A percentile compares a stretch with the other conserved stretches of the same genome.
phyloP scores from a whole-genome alignment of 345 rosid genomes.

The Pistacia integerrima region DNA sequence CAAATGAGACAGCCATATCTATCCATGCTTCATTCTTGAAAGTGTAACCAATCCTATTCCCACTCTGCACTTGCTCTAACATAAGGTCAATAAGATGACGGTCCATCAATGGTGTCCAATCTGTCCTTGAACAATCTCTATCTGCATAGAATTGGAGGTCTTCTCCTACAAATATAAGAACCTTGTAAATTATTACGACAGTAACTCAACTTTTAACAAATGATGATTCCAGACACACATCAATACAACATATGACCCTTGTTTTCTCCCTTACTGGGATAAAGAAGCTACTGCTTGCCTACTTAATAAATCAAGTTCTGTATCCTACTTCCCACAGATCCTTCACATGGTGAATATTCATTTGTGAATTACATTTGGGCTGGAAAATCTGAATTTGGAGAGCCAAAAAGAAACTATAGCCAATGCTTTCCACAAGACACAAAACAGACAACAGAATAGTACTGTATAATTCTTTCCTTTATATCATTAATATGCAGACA shows the following conservation, averaged over 20 bases:
- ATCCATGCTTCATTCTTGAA: constrained; percentile 39
- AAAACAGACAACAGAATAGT: background rate
- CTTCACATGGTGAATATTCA: background rate
- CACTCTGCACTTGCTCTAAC: constrained; percentile 41
- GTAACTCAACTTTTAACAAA: background rate
- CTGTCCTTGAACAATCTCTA: constrained; percentile 27
- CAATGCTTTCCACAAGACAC: background rate
- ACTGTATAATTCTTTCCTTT: background rate
- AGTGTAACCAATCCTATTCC: constrained; percentile 28
- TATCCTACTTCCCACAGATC: background rate
- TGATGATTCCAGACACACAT: background rate
- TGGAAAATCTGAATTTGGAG: background rate
- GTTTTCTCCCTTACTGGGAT: background rate
- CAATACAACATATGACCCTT: background rate
- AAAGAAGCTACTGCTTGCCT: background rate
- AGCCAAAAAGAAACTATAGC: background rate
- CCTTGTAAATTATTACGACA: background rate
- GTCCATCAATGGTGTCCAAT: constrained; percentile 54
- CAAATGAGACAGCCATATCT: constrained; percentile 42
- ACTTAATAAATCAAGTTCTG: background rate
- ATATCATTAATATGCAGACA: background rate
- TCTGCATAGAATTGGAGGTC: constrained; percentile 24
- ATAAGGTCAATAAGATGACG: constrained; percentile 52
- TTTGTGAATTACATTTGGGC: background rate
- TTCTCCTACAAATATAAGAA: constrained; percentile 31